Evolutionary conservation across 805 yeast genomes (phyloP).

Genomic region (Sugiyamaella valdiviana): DNA sequence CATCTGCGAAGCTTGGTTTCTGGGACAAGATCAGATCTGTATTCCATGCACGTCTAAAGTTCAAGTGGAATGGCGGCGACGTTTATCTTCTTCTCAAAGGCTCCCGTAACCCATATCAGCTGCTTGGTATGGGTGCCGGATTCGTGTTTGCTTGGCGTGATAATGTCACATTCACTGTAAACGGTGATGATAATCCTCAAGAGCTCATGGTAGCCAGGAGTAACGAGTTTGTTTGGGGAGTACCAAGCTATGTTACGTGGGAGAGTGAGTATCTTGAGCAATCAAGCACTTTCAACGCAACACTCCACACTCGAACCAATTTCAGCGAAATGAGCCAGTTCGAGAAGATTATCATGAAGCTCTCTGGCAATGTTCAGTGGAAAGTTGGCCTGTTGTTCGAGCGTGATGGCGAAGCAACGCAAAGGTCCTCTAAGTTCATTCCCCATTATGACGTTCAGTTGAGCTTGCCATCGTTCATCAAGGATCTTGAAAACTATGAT

Average conservation of each 20-base stretch:
- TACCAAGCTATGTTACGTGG: slow-evolving; percentile 64
- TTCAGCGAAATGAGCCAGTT: slow-evolving; percentile 23
- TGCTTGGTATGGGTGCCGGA: slow-evolving; percentile 66
- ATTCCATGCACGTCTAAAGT: slow-evolving; percentile 62
- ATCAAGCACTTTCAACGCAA: slow-evolving; percentile 30
- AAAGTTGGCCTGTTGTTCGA: slow-evolving; percentile 69
- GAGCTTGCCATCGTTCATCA: slow-evolving; percentile 49
- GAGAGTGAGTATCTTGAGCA: slow-evolving; percentile 27
- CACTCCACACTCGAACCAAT: slow-evolving; percentile 18
- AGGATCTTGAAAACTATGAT: slow-evolving; percentile 54
- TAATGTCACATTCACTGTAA: slow-evolving; percentile 52
- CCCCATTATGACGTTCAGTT: slow-evolving; percentile 62
- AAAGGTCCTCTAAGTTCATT: slow-evolving; percentile 42
- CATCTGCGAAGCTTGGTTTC: slow-evolving; percentile 76
- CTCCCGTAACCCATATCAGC: slow-evolving; percentile 68
- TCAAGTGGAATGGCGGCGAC: slow-evolving; percentile 45
- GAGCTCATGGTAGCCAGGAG: slow-evolving; percentile 61
- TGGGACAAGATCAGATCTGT: slow-evolving; percentile 85
- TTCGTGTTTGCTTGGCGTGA: slow-evolving; percentile 68
- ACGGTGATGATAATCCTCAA: slow-evolving; percentile 61
- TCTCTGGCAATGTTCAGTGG: slow-evolving; percentile 72
- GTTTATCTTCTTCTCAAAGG: slow-evolving; percentile 49
- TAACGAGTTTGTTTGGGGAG: slow-evolving; percentile 56
- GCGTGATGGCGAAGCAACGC: slow-evolving; percentile 38
- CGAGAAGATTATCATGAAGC: slow-evolving; percentile 50